phyloP scores from a whole-genome alignment of 73 alveolate species.

The Blepharisma stoltei region DNA sequence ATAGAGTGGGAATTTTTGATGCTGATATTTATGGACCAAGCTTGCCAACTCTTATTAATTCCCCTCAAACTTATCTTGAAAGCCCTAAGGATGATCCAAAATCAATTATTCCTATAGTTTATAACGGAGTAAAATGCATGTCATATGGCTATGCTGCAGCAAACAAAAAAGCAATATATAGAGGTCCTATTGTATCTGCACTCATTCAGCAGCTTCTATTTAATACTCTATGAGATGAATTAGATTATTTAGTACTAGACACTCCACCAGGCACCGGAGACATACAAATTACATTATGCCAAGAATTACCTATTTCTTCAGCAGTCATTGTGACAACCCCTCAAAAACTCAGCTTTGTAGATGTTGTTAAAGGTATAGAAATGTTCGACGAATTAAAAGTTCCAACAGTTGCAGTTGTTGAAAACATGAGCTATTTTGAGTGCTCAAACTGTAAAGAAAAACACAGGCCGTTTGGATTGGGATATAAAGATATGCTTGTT shows the following conservation, averaged over 20 bases:
- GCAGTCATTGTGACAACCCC: constrained; percentile 94
- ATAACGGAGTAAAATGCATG: constrained; percentile 83
- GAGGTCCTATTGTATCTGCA: constrained; percentile 91
- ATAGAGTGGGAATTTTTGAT: constrained; percentile 81
- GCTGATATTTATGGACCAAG: constrained; percentile 93
- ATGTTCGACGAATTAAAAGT: constrained; percentile 87
- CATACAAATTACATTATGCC: constrained; percentile 75
- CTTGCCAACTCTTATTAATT: constrained; percentile 78
- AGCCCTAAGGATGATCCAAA: constrained; percentile 73
- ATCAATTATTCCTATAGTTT: constrained; percentile 69
- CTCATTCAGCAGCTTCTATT: constrained; percentile 65
- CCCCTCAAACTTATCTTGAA: constrained; percentile 45
- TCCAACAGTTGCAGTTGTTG: constrained; percentile 83
- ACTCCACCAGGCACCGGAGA: constrained; percentile 98
- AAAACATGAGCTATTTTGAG: constrained; percentile 74
- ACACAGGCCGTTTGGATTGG: constrained; percentile 84
- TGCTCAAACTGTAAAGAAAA: constrained; percentile 66
- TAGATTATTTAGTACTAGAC: constrained; percentile 81
- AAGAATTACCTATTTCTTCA: constrained; percentile 69
- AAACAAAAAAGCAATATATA: constrained; percentile 71
- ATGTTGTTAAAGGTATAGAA: constrained; percentile 85
- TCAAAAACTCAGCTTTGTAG: constrained; percentile 72
- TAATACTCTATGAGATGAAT: constrained; percentile 79
- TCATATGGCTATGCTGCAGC: constrained; percentile 76
- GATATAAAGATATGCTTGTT: constrained; percentile 65